Evolutionary conservation across 148 eudicot species (phyloP).

Genomic region (Silene uniflora): DNA sequence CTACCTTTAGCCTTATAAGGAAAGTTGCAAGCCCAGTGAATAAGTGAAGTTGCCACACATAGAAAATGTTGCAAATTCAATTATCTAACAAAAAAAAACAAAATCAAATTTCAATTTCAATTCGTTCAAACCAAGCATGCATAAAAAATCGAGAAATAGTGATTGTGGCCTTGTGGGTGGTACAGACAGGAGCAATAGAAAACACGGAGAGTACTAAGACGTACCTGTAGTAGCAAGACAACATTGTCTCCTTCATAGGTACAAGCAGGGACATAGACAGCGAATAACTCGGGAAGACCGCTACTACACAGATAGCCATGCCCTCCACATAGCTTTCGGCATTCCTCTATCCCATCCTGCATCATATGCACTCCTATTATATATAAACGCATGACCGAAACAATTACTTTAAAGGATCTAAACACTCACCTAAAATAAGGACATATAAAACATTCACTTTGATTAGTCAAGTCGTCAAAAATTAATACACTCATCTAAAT

Average conservation of each 20-base stretch:
- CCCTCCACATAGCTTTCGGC: slow-evolving; percentile 92
- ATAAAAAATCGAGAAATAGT: not conserved
- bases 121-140: too few relatives aligned
- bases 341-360: slow-evolving; percentile 96
- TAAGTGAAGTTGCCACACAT: not conserved
- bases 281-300: slow-evolving; percentile 95
- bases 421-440: too few relatives aligned
- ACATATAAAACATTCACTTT: too few relatives aligned
- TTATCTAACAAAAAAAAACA: not conserved
- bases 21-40: not conserved
- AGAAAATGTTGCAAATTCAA: not conserved
- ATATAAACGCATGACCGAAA: not conserved
- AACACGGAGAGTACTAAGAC: not conserved
- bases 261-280: slow-evolving; percentile 91
- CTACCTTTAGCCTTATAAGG: not conserved
- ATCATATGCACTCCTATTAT: slow-evolving; percentile 3
- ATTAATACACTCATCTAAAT: too few relatives aligned
- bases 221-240: slow-evolving; percentile 83
- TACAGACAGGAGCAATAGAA: not conserved
- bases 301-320: slow-evolving; percentile 93
- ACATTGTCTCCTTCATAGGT: slow-evolving; percentile 93
- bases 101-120: too few relatives aligned
- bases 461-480: too few relatives aligned
- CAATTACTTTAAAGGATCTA: not conserved
- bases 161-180: not conserved